phyloP scores from a whole-genome alignment of 768 basidiomycete species.

The Amanita muscaria region DNA sequence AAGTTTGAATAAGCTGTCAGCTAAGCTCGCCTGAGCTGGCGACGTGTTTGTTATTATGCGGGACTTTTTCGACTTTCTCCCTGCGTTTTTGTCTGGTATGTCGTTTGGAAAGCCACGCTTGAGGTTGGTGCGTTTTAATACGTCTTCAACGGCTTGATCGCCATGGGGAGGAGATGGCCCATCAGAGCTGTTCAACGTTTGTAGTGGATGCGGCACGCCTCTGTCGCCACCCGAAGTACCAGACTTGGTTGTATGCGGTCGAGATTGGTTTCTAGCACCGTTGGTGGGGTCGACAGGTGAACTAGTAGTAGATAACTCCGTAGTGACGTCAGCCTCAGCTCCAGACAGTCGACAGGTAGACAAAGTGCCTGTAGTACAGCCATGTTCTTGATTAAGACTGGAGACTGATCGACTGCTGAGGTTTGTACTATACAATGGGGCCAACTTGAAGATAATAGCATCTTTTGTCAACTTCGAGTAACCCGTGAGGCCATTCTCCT shows the following conservation, averaged over 20 bases:
- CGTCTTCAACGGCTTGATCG: background rate
- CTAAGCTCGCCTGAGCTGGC: background rate
- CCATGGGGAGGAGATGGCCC: no score
- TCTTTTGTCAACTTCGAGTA: conserved; percentile 63
- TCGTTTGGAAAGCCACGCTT: conserved; percentile 1
- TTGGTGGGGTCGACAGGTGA: background rate
- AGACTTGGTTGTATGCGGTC: background rate
- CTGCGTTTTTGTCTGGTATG: background rate
- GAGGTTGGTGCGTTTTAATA: background rate
- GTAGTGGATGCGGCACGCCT: no score
- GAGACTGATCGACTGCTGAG: background rate
- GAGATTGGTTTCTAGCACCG: background rate
- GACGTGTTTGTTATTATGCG: background rate
- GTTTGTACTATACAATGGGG: conserved; percentile 13
- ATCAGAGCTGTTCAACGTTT: no score
- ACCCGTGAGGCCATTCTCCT: conserved; percentile 48
- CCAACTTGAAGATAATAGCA: conserved; percentile 42
- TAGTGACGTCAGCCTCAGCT: no score
- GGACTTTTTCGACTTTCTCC: background rate
- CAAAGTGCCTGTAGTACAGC: background rate
- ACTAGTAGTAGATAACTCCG: no score
- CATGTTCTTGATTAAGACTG: background rate
- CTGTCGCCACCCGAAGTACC: no score
- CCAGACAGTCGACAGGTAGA: no score
- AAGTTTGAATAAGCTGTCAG: background rate